These are phyloP conservation scores for Hemileccinum rubropunctum DNA, from an alignment of 768 basidiomycete species.

Conservation along the genomic window DNA sequence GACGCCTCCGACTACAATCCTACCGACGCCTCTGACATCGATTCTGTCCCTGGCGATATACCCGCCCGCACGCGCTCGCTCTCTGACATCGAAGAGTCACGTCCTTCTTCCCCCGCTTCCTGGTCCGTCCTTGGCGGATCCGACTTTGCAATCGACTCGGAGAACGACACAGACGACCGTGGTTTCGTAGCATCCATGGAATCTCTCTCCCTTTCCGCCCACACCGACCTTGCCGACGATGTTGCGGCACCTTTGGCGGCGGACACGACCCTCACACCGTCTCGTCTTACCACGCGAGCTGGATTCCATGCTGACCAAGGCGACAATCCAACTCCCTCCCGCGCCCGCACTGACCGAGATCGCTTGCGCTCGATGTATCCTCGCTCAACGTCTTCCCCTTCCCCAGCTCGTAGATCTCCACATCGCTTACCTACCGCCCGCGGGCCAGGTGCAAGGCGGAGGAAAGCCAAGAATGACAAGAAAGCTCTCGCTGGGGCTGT, in stretches of 20 bases:
- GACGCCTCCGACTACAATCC: slow-evolving; percentile 27
- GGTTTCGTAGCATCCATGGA: slow-evolving; percentile 35
- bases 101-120: slow-evolving; percentile 28
- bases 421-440: slow-evolving; percentile 21
- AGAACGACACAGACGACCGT: slow-evolving; percentile 16
- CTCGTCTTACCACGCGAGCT: neutral
- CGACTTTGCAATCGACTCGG: slow-evolving; percentile 31
- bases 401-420: slow-evolving; percentile 43
- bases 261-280: slow-evolving; percentile 6
- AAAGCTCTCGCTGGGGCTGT: slow-evolving; percentile 15
- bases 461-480: slow-evolving; percentile 16
- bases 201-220: slow-evolving; percentile 34
- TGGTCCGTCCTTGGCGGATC: slow-evolving; percentile 39
- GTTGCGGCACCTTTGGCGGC: slow-evolving; percentile 1
- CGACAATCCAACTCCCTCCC: slow-evolving; percentile 9
- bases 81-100: slow-evolving; percentile 29
- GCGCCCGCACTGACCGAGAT: slow-evolving; percentile 22
- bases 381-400: slow-evolving; percentile 52
- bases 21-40: slow-evolving; percentile 23
- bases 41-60: slow-evolving; percentile 13
- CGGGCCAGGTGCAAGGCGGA: slow-evolving; percentile 10
- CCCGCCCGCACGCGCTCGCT: slow-evolving; percentile 7
- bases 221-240: slow-evolving; percentile 13
- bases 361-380: slow-evolving; percentile 31
- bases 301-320: neutral